These are phyloP conservation scores for Penicillium chermesinum DNA, from an alignment of 495 filamentous ascomycete species.

Conservation along the genomic window DNA sequence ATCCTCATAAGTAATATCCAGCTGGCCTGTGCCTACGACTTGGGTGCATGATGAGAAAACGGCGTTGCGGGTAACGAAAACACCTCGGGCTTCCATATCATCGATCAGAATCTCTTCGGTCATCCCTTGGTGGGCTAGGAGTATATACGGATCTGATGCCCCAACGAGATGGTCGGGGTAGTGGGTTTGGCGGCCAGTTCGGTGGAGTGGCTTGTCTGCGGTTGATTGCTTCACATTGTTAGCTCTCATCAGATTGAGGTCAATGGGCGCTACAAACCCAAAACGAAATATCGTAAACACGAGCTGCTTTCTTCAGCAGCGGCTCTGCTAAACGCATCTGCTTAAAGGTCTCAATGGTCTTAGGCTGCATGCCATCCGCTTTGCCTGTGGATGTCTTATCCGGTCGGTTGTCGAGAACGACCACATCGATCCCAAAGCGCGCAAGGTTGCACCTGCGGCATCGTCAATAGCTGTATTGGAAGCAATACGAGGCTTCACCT, in stretches of 20 bases:
- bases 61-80: constrained; percentile 51
- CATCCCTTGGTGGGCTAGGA: constrained; percentile 72
- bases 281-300: constrained; percentile 66
- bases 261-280: constrained; percentile 41
- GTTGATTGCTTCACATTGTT: constrained; percentile 48
- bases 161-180: constrained; percentile 67
- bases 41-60: constrained; percentile 50
- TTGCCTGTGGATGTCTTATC: constrained; percentile 66
- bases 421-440: constrained; percentile 63
- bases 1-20: constrained; percentile 26
- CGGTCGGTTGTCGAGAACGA: constrained; percentile 66
- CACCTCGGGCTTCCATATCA: constrained; percentile 55
- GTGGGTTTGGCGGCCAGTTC: constrained; percentile 64
- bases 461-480: background rate
- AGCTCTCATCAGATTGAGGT: background rate
- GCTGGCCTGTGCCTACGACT: constrained; percentile 14
- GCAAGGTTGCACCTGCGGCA: constrained; percentile 53
- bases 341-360: constrained; percentile 68
- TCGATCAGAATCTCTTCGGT: constrained; percentile 62
- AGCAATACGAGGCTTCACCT: too few species aligned
- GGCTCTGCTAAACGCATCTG: constrained; percentile 64
- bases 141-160: constrained; percentile 63
- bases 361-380: constrained; percentile 74
- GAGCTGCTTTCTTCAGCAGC: constrained; percentile 55
- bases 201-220: constrained; percentile 44